phyloP scores from a whole-genome alignment of 257 asterid genomes.

The Leonotis leonurus region DNA sequence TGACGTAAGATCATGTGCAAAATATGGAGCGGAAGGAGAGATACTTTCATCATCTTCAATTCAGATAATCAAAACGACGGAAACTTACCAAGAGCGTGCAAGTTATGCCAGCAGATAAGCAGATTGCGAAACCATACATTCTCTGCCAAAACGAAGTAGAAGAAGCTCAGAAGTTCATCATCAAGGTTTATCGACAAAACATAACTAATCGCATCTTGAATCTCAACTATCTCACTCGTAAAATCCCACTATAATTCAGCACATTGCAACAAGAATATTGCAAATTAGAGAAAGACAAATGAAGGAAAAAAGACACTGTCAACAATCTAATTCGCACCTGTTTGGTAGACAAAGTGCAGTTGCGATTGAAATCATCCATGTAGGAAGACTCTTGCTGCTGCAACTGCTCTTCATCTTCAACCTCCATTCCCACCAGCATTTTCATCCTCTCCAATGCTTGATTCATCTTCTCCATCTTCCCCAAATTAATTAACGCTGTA shows the following conservation, averaged over 20 bases:
- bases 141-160: constrained; percentile 45
- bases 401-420: constrained; percentile 67
- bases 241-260: constrained; percentile 5
- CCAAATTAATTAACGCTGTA: not conserved
- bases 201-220: not conserved
- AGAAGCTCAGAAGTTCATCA: not conserved
- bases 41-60: not conserved
- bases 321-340: constrained; percentile 41
- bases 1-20: not conserved
- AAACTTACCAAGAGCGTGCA: constrained; percentile 81
- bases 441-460: constrained; percentile 89
- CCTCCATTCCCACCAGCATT: constrained; percentile 96
- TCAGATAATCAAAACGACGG: not conserved
- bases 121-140: constrained; percentile 76
- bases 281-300: not conserved
- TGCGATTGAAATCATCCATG: constrained; percentile 78
- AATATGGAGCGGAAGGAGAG: not conserved
- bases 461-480: constrained; percentile 78
- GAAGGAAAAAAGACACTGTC: not conserved
- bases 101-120: constrained; percentile 83
- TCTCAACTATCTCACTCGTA: not conserved
- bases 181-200: constrained; percentile 1
- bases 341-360: constrained; percentile 81
- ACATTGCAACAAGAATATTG: not conserved
- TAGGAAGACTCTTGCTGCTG: constrained; percentile 54